Base-by-base conservation (phyloP, 805 yeast species). In the Metschnikowia sp. region DNA sequence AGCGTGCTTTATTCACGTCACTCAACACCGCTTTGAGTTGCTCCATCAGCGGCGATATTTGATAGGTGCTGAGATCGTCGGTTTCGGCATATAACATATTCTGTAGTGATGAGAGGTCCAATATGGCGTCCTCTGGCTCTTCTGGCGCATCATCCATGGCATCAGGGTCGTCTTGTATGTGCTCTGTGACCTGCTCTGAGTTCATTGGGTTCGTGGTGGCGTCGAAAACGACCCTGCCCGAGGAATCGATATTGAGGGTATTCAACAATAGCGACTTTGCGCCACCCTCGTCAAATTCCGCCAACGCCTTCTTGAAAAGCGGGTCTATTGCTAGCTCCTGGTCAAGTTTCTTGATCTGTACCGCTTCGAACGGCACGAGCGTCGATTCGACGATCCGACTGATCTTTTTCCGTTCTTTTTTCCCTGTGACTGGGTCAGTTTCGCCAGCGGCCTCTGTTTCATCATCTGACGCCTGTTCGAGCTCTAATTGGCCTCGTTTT, bases 241-340 rank as follows among this genome's bases (percentile, higher is more conserved):
- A 57, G 1, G 62, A 47, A 55, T 84, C 84, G 12, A 82, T 70
- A 50, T 74, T 72, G 39, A 86, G 71, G 0, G 87, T 79, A 52
- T 86, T 86, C 51, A 84, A 61, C 37, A 86, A 64, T 42, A 86
- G 68, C 49, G 87, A 79, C 58, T 83, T 86, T 8, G 92, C 84
- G 3, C 94, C 92, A 35, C 91, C 91, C 66, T 86, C 92, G 61
- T 86, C 94, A 56, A 86, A 86, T 44, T 85, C 91, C 0, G 89
- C 81, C 42, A 86, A 68, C 0, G 88, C 85, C 58, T 83, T 84
- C 55, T 83, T 84, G 63, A 86, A 86, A 29, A 86, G 68, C 0
- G 92, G 92, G 64, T 86, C 92, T 33, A 84, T 82, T 32, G 76
- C 76, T 19, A 83, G 63, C 56, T 83, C 89, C 59, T 79, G 80